phyloP scores from a whole-genome alignment of 345 rosid genomes.

The Balakata baccata region DNA sequence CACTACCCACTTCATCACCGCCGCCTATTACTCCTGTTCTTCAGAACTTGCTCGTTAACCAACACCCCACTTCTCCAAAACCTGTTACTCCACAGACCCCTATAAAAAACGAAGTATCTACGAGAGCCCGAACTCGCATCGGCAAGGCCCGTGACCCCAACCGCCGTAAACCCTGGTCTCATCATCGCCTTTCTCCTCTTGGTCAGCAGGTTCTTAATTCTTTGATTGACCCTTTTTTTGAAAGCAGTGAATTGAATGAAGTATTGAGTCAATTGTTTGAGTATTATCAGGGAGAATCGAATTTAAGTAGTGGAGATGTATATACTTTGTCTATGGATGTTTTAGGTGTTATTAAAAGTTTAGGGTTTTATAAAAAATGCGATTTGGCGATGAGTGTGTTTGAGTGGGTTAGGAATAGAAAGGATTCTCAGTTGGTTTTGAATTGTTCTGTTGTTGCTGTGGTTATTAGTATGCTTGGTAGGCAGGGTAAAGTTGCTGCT shows the following conservation, averaged over 20 bases:
- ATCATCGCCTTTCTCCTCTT: constrained; percentile 53
- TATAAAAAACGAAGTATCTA: neutral
- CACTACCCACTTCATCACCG: constrained; percentile 27
- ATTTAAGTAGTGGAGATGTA: constrained; percentile 12
- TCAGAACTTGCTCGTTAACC: constrained; percentile 39
- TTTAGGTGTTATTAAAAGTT: constrained; percentile 68
- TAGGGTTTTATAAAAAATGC: constrained; percentile 62
- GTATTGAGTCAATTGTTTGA: constrained; percentile 41
- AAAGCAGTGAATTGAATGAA: constrained; percentile 38
- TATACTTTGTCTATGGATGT: constrained; percentile 42
- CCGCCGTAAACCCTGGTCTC: constrained; percentile 78
- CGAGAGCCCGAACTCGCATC: constrained; percentile 51
- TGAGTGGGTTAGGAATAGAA: constrained; percentile 65
- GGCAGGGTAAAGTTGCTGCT: constrained; percentile 49
- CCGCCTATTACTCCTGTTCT: constrained; percentile 38
- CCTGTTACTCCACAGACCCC: constrained; percentile 7
- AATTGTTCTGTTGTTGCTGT: constrained; percentile 63
- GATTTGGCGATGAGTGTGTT: constrained; percentile 65
- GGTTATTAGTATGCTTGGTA: constrained; percentile 62
- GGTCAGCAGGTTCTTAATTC: constrained; percentile 62
- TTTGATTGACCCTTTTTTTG: constrained; percentile 52
- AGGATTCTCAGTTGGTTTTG: constrained; percentile 38
- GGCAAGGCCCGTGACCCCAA: constrained; percentile 63
- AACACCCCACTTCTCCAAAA: constrained; percentile 14
- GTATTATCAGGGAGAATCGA: constrained; percentile 30